Evolutionary conservation across 176 grass and related monocot genomes (phyloP).

Genomic region (Zoysia pacifica): DNA sequence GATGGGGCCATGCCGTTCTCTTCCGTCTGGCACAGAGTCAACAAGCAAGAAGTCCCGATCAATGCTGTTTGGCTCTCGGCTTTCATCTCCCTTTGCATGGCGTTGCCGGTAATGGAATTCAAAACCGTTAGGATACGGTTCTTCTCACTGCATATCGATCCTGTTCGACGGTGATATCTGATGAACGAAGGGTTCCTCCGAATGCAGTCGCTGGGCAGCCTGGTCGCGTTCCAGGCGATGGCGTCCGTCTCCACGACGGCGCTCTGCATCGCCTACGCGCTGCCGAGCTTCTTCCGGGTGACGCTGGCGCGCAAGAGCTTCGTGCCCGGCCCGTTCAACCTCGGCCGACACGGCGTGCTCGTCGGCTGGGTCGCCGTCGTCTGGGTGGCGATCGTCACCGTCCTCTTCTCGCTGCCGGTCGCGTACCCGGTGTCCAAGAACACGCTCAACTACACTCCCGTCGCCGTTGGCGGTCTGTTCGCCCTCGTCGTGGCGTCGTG

Average conservation of each 20-base stretch:
- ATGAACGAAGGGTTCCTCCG: background rate
- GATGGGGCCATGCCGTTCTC: constrained; percentile 95
- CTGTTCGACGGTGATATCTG: background rate
- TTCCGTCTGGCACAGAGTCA: constrained; percentile 83
- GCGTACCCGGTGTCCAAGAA: constrained; percentile 78
- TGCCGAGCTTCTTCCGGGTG: constrained; percentile 81
- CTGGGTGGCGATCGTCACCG: constrained; percentile 89
- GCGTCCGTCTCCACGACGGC: constrained; percentile 86
- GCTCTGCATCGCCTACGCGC: constrained; percentile 79
- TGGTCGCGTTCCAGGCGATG: constrained; percentile 98
- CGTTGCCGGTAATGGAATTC: constrained; percentile 53
- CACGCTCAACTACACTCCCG: constrained; percentile 78
- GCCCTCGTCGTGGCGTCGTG: constrained; percentile 51
- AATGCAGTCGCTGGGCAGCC: constrained; percentile 80
- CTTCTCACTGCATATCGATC: background rate
- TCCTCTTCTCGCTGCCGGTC: constrained; percentile 87
- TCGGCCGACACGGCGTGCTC: constrained; percentile 59
- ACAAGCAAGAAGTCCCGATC: constrained; percentile 74
- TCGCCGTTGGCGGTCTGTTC: constrained; percentile 68
- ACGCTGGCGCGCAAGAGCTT: constrained; percentile 74
- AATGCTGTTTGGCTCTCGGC: constrained; percentile 94
- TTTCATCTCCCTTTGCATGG: constrained; percentile 74
- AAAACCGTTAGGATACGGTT: background rate
- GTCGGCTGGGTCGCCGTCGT: constrained; percentile 83
- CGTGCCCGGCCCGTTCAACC: constrained; percentile 72